Evolutionary conservation across 257 asterid species (phyloP).

Genomic region (Penstemon barbatus): DNA sequence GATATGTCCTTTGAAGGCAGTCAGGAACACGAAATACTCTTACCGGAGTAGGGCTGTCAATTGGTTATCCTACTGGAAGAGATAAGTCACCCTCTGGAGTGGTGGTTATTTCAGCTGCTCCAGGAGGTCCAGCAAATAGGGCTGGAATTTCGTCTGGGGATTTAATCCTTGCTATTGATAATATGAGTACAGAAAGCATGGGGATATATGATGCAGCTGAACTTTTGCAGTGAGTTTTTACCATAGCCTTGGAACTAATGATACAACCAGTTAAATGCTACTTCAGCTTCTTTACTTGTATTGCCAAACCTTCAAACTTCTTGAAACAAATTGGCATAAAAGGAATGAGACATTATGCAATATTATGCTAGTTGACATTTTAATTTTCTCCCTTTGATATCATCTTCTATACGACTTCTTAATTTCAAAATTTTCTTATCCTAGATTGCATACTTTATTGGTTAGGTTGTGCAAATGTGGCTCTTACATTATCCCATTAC

Average conservation of each 20-base stretch:
- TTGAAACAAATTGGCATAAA: background rate
- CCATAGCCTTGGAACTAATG: constrained; percentile 22
- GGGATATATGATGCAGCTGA: constrained; percentile 94
- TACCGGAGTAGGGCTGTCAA: constrained; percentile 95
- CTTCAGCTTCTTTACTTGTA: background rate
- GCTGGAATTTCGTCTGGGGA: constrained; percentile 91
- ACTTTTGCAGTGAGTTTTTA: constrained; percentile 76
- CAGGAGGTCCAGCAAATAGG: constrained; percentile 92
- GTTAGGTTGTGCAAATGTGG: background rate
- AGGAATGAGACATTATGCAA: background rate
- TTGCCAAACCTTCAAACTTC: background rate
- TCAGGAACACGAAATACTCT: constrained; percentile 85
- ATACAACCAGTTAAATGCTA: constrained; percentile 5
- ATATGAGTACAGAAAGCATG: constrained; percentile 75
- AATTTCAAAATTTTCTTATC: background rate
- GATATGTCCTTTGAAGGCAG: constrained; percentile 82
- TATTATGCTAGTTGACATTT: background rate
- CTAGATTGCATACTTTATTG: background rate
- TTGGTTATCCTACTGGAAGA: constrained; percentile 75
- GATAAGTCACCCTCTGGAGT: constrained; percentile 68
- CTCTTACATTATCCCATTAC: background rate
- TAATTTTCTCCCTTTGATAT: background rate
- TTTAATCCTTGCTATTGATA: constrained; percentile 75
- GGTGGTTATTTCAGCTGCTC: constrained; percentile 85
- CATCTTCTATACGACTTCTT: background rate